Percentiles rank a stretch among this genome's conserved stretches.
Conservation (phyloP, 208 protist genomes). For the Leishmania aethiopica region DNA sequence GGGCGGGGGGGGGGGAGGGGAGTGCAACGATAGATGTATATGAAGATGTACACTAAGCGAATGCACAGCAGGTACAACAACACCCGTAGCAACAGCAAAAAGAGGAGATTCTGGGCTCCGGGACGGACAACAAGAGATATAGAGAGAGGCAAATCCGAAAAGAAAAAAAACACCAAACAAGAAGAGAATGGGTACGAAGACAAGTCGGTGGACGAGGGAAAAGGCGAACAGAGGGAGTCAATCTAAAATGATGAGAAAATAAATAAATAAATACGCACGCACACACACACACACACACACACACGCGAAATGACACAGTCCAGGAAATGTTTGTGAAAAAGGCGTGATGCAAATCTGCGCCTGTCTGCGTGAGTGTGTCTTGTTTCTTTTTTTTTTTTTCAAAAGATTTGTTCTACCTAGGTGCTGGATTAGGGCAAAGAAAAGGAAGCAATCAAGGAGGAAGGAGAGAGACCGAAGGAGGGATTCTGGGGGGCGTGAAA, state of each 20-base stretch:
- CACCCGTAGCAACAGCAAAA: not conserved
- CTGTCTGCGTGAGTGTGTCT: not conserved
- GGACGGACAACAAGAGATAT: not conserved
- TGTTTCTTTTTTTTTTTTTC: not conserved
- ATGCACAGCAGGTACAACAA: not conserved
- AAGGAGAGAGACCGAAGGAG: not conserved
- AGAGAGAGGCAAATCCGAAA: not conserved
- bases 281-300: not conserved
- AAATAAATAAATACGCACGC: not conserved
- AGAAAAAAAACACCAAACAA: not conserved
- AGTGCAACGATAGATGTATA: not conserved
- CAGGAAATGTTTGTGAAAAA: not conserved
- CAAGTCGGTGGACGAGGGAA: too few relatives aligned
- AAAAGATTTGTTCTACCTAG: not conserved
- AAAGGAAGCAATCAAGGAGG: slow-evolving; percentile 2
- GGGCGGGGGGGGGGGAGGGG: too few relatives aligned
- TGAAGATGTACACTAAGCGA: not conserved
- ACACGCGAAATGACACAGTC: not conserved
- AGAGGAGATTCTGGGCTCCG: too few relatives aligned
- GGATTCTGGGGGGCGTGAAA: not conserved
- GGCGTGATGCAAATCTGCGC: not conserved
- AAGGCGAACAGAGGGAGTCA: too few relatives aligned
- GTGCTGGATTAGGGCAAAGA: not conserved
- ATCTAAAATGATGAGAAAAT: not conserved
- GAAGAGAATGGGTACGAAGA: not conserved